Evolutionary conservation across 1,284 basidiomycete species (phyloP).

Genomic region (Naganishia liquefaciens): DNA sequence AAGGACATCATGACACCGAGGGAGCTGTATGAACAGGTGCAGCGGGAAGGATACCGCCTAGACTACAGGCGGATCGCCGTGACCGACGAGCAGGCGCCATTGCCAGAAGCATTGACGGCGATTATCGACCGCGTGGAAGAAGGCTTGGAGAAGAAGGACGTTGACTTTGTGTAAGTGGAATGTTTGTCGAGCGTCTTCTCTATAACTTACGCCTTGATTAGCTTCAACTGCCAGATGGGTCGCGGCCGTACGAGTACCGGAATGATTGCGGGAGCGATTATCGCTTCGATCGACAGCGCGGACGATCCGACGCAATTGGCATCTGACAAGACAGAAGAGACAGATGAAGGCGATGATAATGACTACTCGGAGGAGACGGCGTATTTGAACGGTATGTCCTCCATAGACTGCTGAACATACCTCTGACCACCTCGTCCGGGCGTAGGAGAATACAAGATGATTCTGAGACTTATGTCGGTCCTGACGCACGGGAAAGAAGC

Average conservation of each 20-base stretch:
- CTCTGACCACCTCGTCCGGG: conserved; percentile 1
- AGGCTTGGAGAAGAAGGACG: conserved; percentile 63
- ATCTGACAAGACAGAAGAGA: conserved; percentile 48
- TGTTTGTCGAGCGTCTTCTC: no score
- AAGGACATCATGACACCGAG: conserved; percentile 90
- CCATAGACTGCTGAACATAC: neutral
- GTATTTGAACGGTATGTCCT: conserved; percentile 74
- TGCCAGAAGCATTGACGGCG: conserved; percentile 78
- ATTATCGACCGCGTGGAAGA: conserved; percentile 71
- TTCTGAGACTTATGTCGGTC: conserved; percentile 88
- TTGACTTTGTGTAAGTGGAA: conserved; percentile 76
- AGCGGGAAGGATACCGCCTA: conserved; percentile 74
- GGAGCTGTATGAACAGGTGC: conserved; percentile 56
- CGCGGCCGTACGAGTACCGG: conserved; percentile 73
- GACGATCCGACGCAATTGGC: conserved; percentile 36
- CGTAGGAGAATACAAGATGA: conserved; percentile 92
- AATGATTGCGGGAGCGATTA: conserved; percentile 85
- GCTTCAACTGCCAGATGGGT: conserved; percentile 56
- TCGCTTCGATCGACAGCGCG: conserved; percentile 66
- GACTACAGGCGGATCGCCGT: conserved; percentile 85
- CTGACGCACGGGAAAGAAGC: conserved; percentile 85
- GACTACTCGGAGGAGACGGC: conserved; percentile 80
- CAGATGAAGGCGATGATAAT: conserved; percentile 49
- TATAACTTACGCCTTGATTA: conserved; percentile 14
- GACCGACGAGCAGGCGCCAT: conserved; percentile 87